A percentile compares a stretch with the other conserved stretches of the same genome.
These are phyloP conservation scores for Colletotrichum costaricense DNA, from an alignment of 2,329 filamentous ascomycete species.

Conservation along the genomic window DNA sequence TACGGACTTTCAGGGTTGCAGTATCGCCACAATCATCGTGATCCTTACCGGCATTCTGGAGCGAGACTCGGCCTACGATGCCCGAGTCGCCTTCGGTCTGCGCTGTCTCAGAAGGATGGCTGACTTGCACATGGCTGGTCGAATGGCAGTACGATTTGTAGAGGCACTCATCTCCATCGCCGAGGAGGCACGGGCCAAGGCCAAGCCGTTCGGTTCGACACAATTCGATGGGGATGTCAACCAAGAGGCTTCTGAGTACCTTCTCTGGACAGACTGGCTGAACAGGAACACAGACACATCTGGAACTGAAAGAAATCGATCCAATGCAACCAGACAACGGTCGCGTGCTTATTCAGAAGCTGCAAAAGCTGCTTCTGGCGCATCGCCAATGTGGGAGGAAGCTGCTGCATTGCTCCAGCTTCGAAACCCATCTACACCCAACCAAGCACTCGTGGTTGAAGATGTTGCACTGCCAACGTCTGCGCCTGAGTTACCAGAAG, in stretches of 20 bases:
- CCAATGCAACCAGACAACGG: too few relatives aligned
- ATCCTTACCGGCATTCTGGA: slow-evolving; percentile 45
- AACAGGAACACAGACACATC: too few relatives aligned
- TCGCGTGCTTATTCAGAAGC: too few relatives aligned
- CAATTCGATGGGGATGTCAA: too few relatives aligned
- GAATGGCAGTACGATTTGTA: slow-evolving; percentile 39
- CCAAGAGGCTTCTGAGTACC: too few relatives aligned
- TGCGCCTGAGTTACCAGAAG: too few relatives aligned
- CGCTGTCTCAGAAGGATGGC: slow-evolving; percentile 47
- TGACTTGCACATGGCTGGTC: slow-evolving; percentile 43
- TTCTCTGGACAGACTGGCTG: too few relatives aligned
- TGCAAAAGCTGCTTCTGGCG: not conserved
- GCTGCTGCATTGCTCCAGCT: slow-evolving; percentile 11
- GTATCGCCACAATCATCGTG: slow-evolving; percentile 49
- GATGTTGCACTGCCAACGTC: too few relatives aligned
- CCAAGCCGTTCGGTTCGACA: too few relatives aligned
- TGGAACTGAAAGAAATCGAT: too few relatives aligned
- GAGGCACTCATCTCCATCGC: slow-evolving; percentile 39
- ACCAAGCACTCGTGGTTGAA: not conserved
- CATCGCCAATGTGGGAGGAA: slow-evolving; percentile 10
- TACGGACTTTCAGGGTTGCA: slow-evolving; percentile 52
- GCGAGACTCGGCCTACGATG: slow-evolving; percentile 30
- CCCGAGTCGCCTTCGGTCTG: slow-evolving; percentile 44
- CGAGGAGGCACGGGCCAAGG: slow-evolving; percentile 21
- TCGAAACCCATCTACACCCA: slow-evolving; percentile 1